phyloP scores from a whole-genome alignment of 176 grass and related monocot species.

The Zoysia pacifica region DNA sequence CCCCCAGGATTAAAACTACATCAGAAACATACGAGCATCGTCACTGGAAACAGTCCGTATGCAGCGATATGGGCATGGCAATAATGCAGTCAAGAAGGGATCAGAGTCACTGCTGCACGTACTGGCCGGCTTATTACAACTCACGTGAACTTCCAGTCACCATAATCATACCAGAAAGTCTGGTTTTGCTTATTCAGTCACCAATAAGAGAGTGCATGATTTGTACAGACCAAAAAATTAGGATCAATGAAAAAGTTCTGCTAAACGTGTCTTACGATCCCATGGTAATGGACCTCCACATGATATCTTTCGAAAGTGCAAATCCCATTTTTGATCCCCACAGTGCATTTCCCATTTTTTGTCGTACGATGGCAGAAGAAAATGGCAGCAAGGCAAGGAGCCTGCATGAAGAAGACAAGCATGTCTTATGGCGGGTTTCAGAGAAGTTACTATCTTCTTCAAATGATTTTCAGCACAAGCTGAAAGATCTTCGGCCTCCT shows the following conservation, averaged over 20 bases:
- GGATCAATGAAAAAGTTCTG: not conserved
- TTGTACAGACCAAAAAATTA: not conserved
- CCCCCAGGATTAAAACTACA: not conserved
- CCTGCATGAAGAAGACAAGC: conserved; percentile 48
- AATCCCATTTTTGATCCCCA: too few species aligned
- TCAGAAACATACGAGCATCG: not conserved
- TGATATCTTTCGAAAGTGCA: not conserved
- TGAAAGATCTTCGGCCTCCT: too few species aligned
- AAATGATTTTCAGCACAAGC: conserved; percentile 1
- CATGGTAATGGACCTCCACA: not conserved
- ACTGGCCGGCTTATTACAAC: not conserved
- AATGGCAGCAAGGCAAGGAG: conserved; percentile 23
- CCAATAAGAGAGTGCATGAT: not conserved
- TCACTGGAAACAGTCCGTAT: not conserved
- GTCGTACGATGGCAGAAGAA: not conserved
- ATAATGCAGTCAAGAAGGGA: not conserved
- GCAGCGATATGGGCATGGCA: not conserved
- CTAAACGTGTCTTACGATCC: not conserved
- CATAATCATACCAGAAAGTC: not conserved
- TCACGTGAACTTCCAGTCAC: not conserved
- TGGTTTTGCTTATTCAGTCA: too few species aligned
- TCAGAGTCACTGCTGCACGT: too few species aligned
- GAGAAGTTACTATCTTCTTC: not conserved
- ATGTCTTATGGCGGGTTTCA: conserved; percentile 12
- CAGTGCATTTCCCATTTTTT: too few species aligned